Percentiles rank a stretch among this genome's conserved stretches.
phyloP scores from a whole-genome alignment of 2,329 filamentous ascomycete genomes.

The Lachnellula hyalina region DNA sequence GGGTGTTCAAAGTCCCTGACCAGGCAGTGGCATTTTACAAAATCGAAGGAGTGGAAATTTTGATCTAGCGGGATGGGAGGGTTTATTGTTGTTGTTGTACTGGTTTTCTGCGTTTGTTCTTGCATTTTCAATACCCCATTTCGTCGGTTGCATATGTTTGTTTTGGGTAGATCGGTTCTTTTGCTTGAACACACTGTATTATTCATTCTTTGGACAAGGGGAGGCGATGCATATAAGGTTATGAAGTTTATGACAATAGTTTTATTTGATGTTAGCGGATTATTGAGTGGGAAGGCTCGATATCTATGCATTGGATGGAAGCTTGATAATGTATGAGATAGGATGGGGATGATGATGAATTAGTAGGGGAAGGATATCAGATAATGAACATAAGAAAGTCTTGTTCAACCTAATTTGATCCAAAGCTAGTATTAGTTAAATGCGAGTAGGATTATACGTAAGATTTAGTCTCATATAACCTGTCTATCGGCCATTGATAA shows the following conservation, averaged over 20 bases:
- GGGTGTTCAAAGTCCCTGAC: conserved; percentile 2
- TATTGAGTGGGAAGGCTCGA: not conserved
- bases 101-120: conserved; percentile 1
- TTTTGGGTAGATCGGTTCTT: conserved; percentile 5
- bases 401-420: not conserved
- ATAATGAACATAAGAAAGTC: not conserved
- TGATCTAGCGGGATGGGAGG: conserved; percentile 9
- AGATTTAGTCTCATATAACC: too few species aligned
- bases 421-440: too few species aligned
- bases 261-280: not conserved
- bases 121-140: conserved; percentile 21
- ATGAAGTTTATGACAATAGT: conserved; percentile 18
- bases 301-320: not conserved
- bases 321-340: not conserved
- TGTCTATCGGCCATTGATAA: too few species aligned
- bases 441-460: too few species aligned
- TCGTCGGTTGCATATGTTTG: conserved; percentile 16
- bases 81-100: conserved; percentile 3
- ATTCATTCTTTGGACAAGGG: conserved; percentile 5
- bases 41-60: not conserved
- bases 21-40: conserved; percentile 2
- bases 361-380: not conserved
- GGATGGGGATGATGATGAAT: not conserved
- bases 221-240: conserved; percentile 20
- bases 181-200: conserved; percentile 13